A percentile compares a stretch with the other conserved stretches of the same genome.
These are phyloP conservation scores for Amanita molliuscula DNA, from an alignment of 768 basidiomycete genomes.

Conservation along the genomic window DNA sequence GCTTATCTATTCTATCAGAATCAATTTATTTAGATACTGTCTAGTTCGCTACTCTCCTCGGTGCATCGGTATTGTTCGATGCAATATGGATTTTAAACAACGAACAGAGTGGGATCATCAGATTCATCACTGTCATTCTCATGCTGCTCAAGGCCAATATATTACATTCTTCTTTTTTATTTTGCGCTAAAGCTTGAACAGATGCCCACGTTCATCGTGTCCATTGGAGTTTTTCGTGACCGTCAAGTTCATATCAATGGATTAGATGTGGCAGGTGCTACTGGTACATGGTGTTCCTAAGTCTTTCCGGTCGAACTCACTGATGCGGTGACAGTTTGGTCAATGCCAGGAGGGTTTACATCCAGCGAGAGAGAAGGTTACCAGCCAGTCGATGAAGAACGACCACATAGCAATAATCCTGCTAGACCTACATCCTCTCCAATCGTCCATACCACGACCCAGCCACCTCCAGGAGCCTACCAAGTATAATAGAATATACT, in stretches of 20 bases:
- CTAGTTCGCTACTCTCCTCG: conserved; percentile 59
- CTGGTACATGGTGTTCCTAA: conserved; percentile 27
- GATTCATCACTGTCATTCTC: conserved; percentile 42
- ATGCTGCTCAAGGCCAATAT: conserved; percentile 45
- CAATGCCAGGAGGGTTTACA: conserved; percentile 69
- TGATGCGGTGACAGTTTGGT: conserved; percentile 44
- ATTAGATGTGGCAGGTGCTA: conserved; percentile 41
- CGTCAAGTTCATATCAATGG: conserved; percentile 43
- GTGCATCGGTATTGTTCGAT: conserved; percentile 55
- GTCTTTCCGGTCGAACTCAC: background rate
- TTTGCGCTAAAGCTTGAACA: conserved; percentile 13
- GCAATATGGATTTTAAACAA: conserved; percentile 58
- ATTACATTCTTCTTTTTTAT: background rate
- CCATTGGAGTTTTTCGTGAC: conserved; percentile 42
- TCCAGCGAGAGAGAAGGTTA: conserved; percentile 46
- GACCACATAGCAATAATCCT: conserved; percentile 8
- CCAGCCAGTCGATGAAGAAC: conserved; percentile 51
- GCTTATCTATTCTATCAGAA: conserved; percentile 9
- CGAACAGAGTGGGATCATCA: conserved; percentile 44
- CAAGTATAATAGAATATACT: conserved; percentile 21
- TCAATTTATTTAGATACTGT: conserved; percentile 1
- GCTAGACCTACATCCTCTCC: conserved; percentile 15
- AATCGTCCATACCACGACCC: conserved; percentile 13
- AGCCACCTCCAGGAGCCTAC: conserved; percentile 28
- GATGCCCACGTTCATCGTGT: conserved; percentile 52